Evolutionary conservation across 2,329 filamentous ascomycete species (phyloP).

Genomic region (Trichophyton verrucosum): DNA sequence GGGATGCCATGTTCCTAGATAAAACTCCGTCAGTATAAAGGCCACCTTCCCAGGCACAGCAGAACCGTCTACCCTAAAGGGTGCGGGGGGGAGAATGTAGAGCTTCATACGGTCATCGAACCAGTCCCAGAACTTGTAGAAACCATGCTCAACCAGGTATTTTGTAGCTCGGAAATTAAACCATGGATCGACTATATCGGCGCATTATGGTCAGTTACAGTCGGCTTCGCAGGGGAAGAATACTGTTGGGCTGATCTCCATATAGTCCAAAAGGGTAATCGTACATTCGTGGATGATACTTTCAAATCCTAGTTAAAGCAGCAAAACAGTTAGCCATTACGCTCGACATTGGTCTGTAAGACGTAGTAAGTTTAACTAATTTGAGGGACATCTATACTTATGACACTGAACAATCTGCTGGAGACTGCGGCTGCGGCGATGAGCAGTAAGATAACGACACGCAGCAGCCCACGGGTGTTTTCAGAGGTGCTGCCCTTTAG

Average conservation of each 20-base stretch:
- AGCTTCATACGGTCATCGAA: slow-evolving; percentile 73
- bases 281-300: slow-evolving; percentile 99
- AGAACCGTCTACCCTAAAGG: neutral
- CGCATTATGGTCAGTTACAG: neutral
- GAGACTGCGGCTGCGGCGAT: slow-evolving; percentile 87
- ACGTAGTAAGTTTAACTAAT: neutral
- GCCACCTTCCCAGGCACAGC: too few species aligned
- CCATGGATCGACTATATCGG: slow-evolving; percentile 79
- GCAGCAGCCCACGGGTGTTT: slow-evolving; percentile 72
- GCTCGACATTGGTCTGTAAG: neutral
- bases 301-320: slow-evolving; percentile 60
- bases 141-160: slow-evolving; percentile 91
- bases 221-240: neutral
- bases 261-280: slow-evolving; percentile 29
- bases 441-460: slow-evolving; percentile 76
- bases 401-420: slow-evolving; percentile 94
- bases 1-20: slow-evolving; percentile 83
- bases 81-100: slow-evolving; percentile 6
- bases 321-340: slow-evolving; percentile 20
- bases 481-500: slow-evolving; percentile 66
- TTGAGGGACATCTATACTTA: slow-evolving; percentile 53
- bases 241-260: neutral
- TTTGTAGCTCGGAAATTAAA: slow-evolving; percentile 99
- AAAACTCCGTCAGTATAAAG: neutral
- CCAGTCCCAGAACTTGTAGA: slow-evolving; percentile 99